Percentiles rank a stretch among this genome's conserved stretches.
Evolutionary conservation across 345 rosid species (phyloP).

Genomic region (Hibiscus tridactylites): DNA sequence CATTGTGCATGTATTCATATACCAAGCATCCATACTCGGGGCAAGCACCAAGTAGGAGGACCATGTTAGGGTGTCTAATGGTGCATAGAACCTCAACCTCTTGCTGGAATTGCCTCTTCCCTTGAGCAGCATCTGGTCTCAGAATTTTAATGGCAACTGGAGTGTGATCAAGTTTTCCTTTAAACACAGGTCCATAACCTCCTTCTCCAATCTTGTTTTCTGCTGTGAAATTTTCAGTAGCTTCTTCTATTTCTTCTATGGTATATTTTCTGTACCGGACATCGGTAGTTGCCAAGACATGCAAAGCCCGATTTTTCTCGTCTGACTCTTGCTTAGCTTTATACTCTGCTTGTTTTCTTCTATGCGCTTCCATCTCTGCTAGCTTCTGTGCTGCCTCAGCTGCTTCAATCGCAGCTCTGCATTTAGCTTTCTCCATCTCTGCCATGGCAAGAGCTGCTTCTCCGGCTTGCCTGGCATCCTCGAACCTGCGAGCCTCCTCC

Average conservation of each 20-base stretch:
- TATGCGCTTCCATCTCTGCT: slow-evolving; percentile 61
- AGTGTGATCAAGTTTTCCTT: slow-evolving; percentile 82
- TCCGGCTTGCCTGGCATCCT: slow-evolving; percentile 67
- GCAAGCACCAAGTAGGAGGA: slow-evolving; percentile 83
- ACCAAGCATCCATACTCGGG: slow-evolving; percentile 84
- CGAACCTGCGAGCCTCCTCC: slow-evolving; percentile 55
- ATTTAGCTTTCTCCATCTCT: slow-evolving; percentile 79
- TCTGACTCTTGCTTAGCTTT: slow-evolving; percentile 59
- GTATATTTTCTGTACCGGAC: slow-evolving; percentile 60
- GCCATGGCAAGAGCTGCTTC: slow-evolving; percentile 72
- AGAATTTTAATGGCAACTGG: slow-evolving; percentile 80
- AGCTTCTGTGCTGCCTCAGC: slow-evolving; percentile 70
- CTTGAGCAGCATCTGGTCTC: slow-evolving; percentile 88
- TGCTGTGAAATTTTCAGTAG: slow-evolving; percentile 45
- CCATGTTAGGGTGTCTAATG: slow-evolving; percentile 91
- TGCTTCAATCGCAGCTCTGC: slow-evolving; percentile 74
- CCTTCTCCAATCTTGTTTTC: slow-evolving; percentile 78
- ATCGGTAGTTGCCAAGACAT: slow-evolving; percentile 52
- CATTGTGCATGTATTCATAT: slow-evolving; percentile 70
- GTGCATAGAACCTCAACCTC: slow-evolving; percentile 84
- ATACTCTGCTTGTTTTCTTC: slow-evolving; percentile 58
- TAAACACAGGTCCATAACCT: slow-evolving; percentile 89
- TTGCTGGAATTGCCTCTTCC: slow-evolving; percentile 77
- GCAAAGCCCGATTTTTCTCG: slow-evolving; percentile 68
- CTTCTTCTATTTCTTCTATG: slow-evolving; percentile 75